A percentile compares a stretch with the other conserved stretches of the same genome.
Evolutionary conservation across 805 yeast genomes (phyloP).

Genomic region (Candida orba): DNA sequence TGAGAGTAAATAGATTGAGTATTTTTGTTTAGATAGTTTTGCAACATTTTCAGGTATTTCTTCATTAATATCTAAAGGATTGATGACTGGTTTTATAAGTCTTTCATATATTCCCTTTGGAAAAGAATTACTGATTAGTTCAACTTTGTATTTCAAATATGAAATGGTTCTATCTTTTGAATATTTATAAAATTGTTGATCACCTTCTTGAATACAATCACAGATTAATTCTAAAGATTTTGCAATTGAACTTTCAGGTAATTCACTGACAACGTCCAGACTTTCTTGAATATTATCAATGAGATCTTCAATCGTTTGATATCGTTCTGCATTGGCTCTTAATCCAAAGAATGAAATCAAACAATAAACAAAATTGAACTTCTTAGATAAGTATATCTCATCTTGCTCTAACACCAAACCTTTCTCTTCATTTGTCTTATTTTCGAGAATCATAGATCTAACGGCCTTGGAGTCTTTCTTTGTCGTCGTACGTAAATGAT

Average conservation of each 20-base stretch:
- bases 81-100: slow-evolving; percentile 22
- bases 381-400: slow-evolving; percentile 33
- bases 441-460: slow-evolving; percentile 30
- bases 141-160: slow-evolving; percentile 34
- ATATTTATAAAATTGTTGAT: slow-evolving; percentile 38
- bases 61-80: slow-evolving; percentile 23
- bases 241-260: slow-evolving; percentile 12
- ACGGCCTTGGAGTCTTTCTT: slow-evolving; percentile 27
- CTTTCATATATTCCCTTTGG: slow-evolving; percentile 28
- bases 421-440: slow-evolving; percentile 4
- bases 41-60: slow-evolving; percentile 31
- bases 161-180: slow-evolving; percentile 31
- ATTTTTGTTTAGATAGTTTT: slow-evolving; percentile 29
- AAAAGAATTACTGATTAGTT: slow-evolving; percentile 28
- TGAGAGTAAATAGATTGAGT: slow-evolving; percentile 42
- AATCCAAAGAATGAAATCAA: slow-evolving; percentile 31
- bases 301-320: slow-evolving; percentile 36
- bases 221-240: slow-evolving; percentile 27
- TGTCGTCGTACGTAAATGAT: slow-evolving; percentile 22
- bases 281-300: slow-evolving; percentile 28
- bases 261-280: slow-evolving; percentile 6
- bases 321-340: slow-evolving; percentile 17
- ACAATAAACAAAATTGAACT: slow-evolving; percentile 33
- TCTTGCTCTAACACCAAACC: slow-evolving; percentile 37
- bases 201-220: slow-evolving; percentile 36